phyloP scores from a whole-genome alignment of 306 rosid species.

The Erythrophleum fordii region DNA sequence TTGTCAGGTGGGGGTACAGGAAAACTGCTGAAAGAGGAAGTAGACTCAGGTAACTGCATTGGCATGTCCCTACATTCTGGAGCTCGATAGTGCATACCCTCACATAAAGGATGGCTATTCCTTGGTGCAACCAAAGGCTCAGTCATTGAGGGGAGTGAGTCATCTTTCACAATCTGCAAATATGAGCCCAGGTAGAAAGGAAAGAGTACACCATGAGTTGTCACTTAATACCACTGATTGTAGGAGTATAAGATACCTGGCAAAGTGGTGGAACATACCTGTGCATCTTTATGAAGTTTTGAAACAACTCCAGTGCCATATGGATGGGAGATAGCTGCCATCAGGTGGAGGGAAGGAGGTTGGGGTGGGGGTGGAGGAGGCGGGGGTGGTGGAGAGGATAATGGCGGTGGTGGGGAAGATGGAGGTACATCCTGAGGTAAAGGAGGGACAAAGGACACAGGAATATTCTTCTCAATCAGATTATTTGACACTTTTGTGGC shows the following conservation, averaged over 20 bases:
- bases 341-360: slow-evolving; percentile 40
- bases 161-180: slow-evolving; percentile 63
- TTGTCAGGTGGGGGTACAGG: slow-evolving; percentile 54
- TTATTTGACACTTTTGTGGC: slow-evolving; percentile 35
- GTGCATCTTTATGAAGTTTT: slow-evolving; percentile 54
- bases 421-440: slow-evolving; percentile 70
- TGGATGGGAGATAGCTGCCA: slow-evolving; percentile 51
- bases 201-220: slow-evolving; percentile 11
- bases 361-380: slow-evolving; percentile 44
- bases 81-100: slow-evolving; percentile 52
- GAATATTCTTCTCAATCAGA: slow-evolving; percentile 55
- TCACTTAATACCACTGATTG: slow-evolving; percentile 20
- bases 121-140: slow-evolving; percentile 62
- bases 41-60: slow-evolving; percentile 60
- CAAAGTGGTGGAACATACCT: slow-evolving; percentile 53
- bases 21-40: slow-evolving; percentile 54
- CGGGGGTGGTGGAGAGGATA: slow-evolving; percentile 67
- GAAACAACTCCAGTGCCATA: slow-evolving; percentile 53
- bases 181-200: slow-evolving; percentile 34
- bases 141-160: slow-evolving; percentile 50
- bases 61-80: slow-evolving; percentile 70
- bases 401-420: slow-evolving; percentile 76
- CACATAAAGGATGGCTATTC: slow-evolving; percentile 57
- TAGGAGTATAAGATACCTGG: slow-evolving; percentile 22
- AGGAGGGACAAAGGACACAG: slow-evolving; percentile 58